Evolutionary conservation across 78 protist genomes (phyloP).

Genomic region (Trichosphaerium sp.): DNA sequence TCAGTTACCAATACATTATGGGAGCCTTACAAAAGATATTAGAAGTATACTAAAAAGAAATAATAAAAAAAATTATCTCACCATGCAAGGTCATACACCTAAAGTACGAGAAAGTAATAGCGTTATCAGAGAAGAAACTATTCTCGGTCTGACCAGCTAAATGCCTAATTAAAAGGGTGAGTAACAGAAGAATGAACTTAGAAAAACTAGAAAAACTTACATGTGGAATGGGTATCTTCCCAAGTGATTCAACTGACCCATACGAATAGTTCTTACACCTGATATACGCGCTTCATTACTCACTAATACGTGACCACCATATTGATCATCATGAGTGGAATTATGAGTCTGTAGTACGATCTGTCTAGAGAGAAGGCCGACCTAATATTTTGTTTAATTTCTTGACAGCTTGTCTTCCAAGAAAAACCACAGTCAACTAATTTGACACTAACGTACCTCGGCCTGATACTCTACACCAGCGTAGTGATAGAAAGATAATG

Average conservation of each 20-base stretch:
- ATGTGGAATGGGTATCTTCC: too few species aligned
- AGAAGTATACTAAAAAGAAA: conserved; percentile 27
- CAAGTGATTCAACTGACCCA: conserved; percentile 54
- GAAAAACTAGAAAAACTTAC: too few species aligned
- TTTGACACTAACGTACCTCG: too few species aligned
- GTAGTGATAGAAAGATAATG: conserved; percentile 26
- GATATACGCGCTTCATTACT: conserved; percentile 34
- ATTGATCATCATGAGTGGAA: too few species aligned
- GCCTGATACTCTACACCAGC: conserved; percentile 58
- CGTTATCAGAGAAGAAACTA: conserved; percentile 19
- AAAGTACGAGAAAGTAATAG: conserved; percentile 20
- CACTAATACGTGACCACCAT: conserved; percentile 34
- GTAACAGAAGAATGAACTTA: too few species aligned
- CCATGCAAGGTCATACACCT: too few species aligned
- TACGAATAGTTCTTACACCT: conserved; percentile 21
- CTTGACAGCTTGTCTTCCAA: too few species aligned
- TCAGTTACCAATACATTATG: neutral
- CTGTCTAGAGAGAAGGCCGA: conserved; percentile 31
- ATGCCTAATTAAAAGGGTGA: conserved; percentile 56
- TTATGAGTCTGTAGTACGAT: conserved; percentile 25
- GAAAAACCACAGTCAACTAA: too few species aligned
- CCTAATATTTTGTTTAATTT: too few species aligned
- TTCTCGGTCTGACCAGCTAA: conserved; percentile 2
- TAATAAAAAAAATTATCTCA: too few species aligned
- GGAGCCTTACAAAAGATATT: conserved; percentile 52